These are phyloP conservation scores for Dillenia suffruticosa DNA, from an alignment of 164 flowering plant genomes.

Conservation along the genomic window DNA sequence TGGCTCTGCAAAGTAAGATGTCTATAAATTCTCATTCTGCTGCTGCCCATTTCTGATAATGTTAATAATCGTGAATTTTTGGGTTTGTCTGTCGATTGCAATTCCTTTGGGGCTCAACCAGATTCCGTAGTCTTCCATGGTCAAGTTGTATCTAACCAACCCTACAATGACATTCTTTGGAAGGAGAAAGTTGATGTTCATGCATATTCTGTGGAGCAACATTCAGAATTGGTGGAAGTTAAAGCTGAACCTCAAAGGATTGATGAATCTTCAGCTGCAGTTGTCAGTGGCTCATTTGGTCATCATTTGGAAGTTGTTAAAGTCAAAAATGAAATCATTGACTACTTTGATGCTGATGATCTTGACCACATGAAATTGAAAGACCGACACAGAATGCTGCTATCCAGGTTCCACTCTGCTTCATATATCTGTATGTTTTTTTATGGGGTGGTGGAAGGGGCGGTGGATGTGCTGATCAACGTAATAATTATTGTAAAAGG, in stretches of 20 bases:
- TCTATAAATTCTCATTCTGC: no score
- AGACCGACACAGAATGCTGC: constrained; percentile 37
- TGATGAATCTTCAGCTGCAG: constrained; percentile 3
- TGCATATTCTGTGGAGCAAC: constrained; percentile 4
- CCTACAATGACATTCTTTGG: constrained; percentile 3
- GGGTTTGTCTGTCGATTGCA: no score
- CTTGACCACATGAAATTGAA: constrained; percentile 43
- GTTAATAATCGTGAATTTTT: no score
- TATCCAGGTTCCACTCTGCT: constrained; percentile 26
- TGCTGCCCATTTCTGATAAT: no score
- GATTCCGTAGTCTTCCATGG: no score
- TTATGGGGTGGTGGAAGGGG: no score
- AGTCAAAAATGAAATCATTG: constrained; percentile 15
- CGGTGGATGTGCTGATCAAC: no score
- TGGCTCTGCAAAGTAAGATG: no score
- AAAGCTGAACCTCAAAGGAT: constrained; percentile 16
- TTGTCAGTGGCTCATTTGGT: constrained; percentile 6
- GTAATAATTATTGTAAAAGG: no score
- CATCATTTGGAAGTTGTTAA: constrained; percentile 11
- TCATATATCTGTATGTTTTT: constrained; percentile 5
- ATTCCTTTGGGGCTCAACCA: no score
- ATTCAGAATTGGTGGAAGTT: constrained; percentile 5
- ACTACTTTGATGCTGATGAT: constrained; percentile 21
- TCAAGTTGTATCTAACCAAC: no score
- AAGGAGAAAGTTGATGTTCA: constrained; percentile 9